These are phyloP conservation scores for Coniella lustricola DNA, from an alignment of 2,329 filamentous ascomycete genomes.

Conservation along the genomic window DNA sequence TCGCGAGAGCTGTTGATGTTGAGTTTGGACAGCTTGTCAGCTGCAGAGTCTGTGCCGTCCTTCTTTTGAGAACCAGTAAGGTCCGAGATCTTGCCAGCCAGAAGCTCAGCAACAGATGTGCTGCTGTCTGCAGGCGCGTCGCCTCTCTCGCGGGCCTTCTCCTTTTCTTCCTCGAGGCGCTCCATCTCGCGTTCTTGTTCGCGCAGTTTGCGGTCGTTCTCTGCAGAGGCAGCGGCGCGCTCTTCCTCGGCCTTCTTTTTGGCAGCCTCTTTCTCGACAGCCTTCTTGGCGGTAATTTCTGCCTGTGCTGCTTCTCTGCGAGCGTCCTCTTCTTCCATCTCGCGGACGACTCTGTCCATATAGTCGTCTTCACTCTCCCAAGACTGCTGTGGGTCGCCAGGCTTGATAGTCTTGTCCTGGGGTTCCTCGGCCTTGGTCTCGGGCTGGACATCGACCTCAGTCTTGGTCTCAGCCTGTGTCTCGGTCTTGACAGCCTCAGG, in stretches of 20 bases:
- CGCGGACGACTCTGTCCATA: constrained; percentile 52
- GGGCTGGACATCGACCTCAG: constrained; percentile 22
- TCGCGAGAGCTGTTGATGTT: constrained; percentile 31
- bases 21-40: constrained; percentile 45
- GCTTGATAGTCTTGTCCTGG: constrained; percentile 29
- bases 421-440: constrained; percentile 38
- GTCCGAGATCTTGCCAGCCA: constrained; percentile 34
- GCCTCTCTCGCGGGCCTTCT: constrained; percentile 44
- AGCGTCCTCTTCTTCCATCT: constrained; percentile 53
- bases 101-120: constrained; percentile 44
- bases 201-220: constrained; percentile 59
- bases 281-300: constrained; percentile 33
- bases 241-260: constrained; percentile 36
- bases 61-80: constrained; percentile 37
- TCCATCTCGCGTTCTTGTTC: constrained; percentile 70
- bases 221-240: constrained; percentile 41
- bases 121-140: constrained; percentile 42
- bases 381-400: constrained; percentile 27
- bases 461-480: constrained; percentile 20
- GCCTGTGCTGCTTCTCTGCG: constrained; percentile 42
- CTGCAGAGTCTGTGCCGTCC: constrained; percentile 28
- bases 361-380: constrained; percentile 38
- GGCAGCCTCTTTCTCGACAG: constrained; percentile 40
- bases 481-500: constrained; percentile 6
- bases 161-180: constrained; percentile 63